Evolutionary conservation across 1,284 basidiomycete genomes (phyloP).

Genomic region (Trametes polyzona): DNA sequence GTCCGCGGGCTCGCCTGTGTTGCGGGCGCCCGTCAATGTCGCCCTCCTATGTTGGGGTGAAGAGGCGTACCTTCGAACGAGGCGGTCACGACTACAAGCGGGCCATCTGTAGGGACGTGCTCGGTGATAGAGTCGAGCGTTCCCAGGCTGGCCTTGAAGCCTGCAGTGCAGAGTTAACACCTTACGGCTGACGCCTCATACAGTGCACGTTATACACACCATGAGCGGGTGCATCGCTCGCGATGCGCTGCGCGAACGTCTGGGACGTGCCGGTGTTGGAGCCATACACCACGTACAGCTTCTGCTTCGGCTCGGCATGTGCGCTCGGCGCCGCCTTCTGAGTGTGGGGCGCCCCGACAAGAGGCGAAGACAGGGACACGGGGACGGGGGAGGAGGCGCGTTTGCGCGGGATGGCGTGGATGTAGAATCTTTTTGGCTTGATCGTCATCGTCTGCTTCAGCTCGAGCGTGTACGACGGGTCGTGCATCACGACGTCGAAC

Average conservation of each 20-base stretch:
- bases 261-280: constrained; percentile 58
- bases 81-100: constrained; percentile 53
- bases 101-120: constrained; percentile 49
- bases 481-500: constrained; percentile 48
- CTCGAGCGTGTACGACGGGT: constrained; percentile 48
- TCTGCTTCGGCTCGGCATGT: constrained; percentile 27
- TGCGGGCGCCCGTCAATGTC: too few species aligned
- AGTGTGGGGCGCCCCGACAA: constrained; percentile 14
- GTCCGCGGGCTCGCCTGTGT: constrained; percentile 51
- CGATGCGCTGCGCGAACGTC: constrained; percentile 52
- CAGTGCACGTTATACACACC: constrained; percentile 32
- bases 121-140: constrained; percentile 48
- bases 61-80: constrained; percentile 49
- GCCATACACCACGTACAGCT: constrained; percentile 49
- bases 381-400: constrained; percentile 20
- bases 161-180: constrained; percentile 27
- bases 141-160: constrained; percentile 45
- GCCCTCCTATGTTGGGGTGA: background rate
- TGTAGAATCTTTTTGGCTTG: constrained; percentile 49
- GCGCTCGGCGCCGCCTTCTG: background rate
- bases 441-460: constrained; percentile 51
- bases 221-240: constrained; percentile 42
- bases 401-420: constrained; percentile 44
- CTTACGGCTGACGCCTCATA: background rate
- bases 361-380: constrained; percentile 18